Evolutionary conservation across 306 rosid species (phyloP).

Genomic region (Quillaja saponaria): DNA sequence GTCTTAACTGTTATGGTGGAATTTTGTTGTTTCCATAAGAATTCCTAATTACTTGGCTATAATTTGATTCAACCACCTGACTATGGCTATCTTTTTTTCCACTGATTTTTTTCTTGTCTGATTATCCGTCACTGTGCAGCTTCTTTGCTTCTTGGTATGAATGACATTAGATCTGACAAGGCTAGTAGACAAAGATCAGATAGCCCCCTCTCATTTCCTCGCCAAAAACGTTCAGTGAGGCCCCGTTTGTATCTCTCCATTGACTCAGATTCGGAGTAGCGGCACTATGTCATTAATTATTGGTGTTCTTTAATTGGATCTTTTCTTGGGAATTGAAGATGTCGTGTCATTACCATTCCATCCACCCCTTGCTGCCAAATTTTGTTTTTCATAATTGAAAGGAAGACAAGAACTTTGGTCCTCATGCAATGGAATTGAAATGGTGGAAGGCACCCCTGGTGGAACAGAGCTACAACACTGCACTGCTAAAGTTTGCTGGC

Average conservation of each 20-base stretch:
- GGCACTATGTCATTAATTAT: background rate
- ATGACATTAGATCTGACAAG: slow-evolving; percentile 72
- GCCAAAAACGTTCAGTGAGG: slow-evolving; percentile 94
- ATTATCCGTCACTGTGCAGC: slow-evolving; percentile 59
- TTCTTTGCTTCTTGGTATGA: slow-evolving; percentile 80
- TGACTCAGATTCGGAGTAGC: slow-evolving; percentile 89
- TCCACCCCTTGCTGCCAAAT: too few species aligned
- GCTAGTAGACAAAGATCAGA: slow-evolving; percentile 66
- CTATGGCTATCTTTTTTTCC: background rate
- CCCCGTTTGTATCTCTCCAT: slow-evolving; percentile 67
- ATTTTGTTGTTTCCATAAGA: too few species aligned
- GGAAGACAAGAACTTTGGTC: slow-evolving; percentile 41
- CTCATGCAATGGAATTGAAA: slow-evolving; percentile 28
- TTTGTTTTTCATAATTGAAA: too few species aligned
- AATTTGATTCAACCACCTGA: too few species aligned
- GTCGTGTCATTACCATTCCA: too few species aligned
- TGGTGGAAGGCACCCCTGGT: slow-evolving; percentile 36
- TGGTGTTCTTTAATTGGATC: background rate
- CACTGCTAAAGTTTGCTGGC: slow-evolving; percentile 30
- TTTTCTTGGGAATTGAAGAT: too few species aligned
- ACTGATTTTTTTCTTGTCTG: slow-evolving; percentile 27
- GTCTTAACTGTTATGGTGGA: too few species aligned
- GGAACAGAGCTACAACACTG: slow-evolving; percentile 33
- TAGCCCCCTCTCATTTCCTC: slow-evolving; percentile 97
- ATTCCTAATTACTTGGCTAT: too few species aligned